A percentile compares a stretch with the other conserved stretches of the same genome.
Evolutionary conservation across 495 filamentous ascomycete genomes (phyloP).

Genomic region (Achaetomiella virescens): DNA sequence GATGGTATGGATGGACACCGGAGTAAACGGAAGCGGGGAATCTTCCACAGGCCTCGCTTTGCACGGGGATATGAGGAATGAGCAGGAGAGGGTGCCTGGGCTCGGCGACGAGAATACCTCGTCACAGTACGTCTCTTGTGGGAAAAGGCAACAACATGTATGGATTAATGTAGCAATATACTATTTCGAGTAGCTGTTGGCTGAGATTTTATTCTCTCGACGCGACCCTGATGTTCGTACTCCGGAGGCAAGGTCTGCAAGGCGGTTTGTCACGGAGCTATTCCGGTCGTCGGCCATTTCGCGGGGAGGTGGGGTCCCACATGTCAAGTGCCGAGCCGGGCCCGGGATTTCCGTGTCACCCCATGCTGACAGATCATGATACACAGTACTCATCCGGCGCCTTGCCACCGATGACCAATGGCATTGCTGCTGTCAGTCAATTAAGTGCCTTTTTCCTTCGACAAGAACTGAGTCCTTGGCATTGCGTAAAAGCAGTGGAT

Average conservation of each 20-base stretch:
- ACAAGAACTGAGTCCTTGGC: neutral
- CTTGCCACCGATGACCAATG: neutral
- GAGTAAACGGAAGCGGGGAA: no score
- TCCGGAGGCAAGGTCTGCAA: neutral
- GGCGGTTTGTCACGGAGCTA: neutral
- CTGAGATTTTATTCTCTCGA: no score
- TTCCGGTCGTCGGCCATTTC: neutral
- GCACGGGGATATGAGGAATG: no score
- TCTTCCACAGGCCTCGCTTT: no score
- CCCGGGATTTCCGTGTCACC: neutral
- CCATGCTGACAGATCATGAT: conserved; percentile 1
- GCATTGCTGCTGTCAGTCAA: neutral
- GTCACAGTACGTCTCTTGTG: neutral
- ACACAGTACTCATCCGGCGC: neutral
- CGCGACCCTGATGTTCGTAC: neutral
- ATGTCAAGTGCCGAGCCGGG: neutral
- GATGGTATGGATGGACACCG: no score
- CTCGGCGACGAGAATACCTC: no score
- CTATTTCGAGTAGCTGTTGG: no score
- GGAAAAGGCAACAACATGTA: neutral
- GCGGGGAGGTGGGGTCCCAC: neutral
- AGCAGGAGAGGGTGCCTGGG: no score
- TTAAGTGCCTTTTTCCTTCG: neutral
- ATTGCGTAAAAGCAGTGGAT: neutral
- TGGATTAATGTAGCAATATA: conserved; percentile 4